These are phyloP conservation scores for Pythium myriotylum DNA, from an alignment of 352 stramenopile species.

Conservation along the genomic window DNA sequence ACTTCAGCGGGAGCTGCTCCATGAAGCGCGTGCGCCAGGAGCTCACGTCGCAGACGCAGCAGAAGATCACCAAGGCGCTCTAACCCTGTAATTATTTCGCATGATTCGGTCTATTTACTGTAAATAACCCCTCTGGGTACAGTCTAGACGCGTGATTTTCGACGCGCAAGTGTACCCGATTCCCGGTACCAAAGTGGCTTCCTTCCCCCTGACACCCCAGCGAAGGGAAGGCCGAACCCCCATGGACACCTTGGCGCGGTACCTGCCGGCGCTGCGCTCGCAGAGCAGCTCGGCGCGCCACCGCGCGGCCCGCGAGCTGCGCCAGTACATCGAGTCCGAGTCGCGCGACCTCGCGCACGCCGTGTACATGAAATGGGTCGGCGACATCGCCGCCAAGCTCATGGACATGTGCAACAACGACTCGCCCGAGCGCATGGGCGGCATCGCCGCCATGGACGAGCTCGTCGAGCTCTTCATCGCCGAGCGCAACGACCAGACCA, in stretches of 20 bases:
- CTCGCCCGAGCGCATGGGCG: slow-evolving; percentile 76
- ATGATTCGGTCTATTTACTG: neutral
- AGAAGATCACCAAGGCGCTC: slow-evolving; percentile 59
- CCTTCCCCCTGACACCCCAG: slow-evolving; percentile 4
- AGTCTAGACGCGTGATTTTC: neutral
- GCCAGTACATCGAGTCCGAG: slow-evolving; percentile 86
- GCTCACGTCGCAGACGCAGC: slow-evolving; percentile 46
- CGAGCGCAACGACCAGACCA: slow-evolving; percentile 88
- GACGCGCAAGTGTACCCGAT: slow-evolving; percentile 4
- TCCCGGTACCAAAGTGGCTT: slow-evolving; percentile 27
- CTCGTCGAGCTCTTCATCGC: slow-evolving; percentile 89
- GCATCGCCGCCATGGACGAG: slow-evolving; percentile 89
- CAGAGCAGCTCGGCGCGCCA: slow-evolving; percentile 61
- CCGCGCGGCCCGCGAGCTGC: slow-evolving; percentile 72
- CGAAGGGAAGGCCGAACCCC: neutral
- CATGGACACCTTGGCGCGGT: slow-evolving; percentile 78
- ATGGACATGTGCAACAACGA: slow-evolving; percentile 88
- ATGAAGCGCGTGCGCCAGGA: slow-evolving; percentile 67
- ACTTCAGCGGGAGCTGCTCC: slow-evolving; percentile 75
- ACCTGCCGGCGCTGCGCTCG: slow-evolving; percentile 74
- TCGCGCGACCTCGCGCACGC: slow-evolving; percentile 82
- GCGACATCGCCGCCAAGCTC: slow-evolving; percentile 78
- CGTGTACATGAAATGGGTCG: slow-evolving; percentile 88
- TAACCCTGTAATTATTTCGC: slow-evolving; percentile 25
- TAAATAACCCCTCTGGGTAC: neutral